Evolutionary conservation across 768 basidiomycete genomes (phyloP), one percentile per base, ranked within the genome.

Genomic region (Lactifluus echinatus): DNA sequence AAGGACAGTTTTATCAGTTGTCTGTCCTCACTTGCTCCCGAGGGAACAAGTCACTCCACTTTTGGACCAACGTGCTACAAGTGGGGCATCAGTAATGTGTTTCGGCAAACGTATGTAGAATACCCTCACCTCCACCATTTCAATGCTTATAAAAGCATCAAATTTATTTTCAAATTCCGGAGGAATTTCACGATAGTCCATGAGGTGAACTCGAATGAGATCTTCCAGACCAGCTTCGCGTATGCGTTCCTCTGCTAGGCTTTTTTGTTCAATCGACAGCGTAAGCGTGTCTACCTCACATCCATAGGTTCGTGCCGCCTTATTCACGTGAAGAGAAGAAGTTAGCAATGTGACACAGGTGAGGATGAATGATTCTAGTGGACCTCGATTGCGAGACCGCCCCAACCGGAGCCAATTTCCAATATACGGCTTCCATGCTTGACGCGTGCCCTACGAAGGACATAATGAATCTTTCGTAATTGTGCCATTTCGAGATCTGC

Each of bases 331-430:
- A 45, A 29, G 33, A 50, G 26, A 15, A 11, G 56, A 15, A 31
- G 54, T 50, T 48, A 33, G 1, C 23, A 46, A 60, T 49, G 60
- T 33, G 36, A 17, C 26, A n/a, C 43, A 24, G 50, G 31, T 23
- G 49, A 48, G 55, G 45, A 50, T 29, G 19, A 34, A n/a, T 50
- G 56, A 42, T 19, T 37, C 63, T 54, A 45, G 21, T 66, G 29
- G 43, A 85, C 89, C 80, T 89, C 84, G 57, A 95, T 94, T 11
- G 91, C 89, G 44, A 95, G 77, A 49, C 84, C 89, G n/a, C 92
- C 93, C 93, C 93, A 95, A 17, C 93, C 93, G 47, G 85, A 85
- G 21, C 92, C 93, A 65, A 94, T 90, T 74, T 95, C 93, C 34
- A 95, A 75, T 42, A 94, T 80, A 26, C 90, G 81, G 67, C 91